Conservation (phyloP, 78 protist species). For the Anaeramoeba ignava region DNA sequence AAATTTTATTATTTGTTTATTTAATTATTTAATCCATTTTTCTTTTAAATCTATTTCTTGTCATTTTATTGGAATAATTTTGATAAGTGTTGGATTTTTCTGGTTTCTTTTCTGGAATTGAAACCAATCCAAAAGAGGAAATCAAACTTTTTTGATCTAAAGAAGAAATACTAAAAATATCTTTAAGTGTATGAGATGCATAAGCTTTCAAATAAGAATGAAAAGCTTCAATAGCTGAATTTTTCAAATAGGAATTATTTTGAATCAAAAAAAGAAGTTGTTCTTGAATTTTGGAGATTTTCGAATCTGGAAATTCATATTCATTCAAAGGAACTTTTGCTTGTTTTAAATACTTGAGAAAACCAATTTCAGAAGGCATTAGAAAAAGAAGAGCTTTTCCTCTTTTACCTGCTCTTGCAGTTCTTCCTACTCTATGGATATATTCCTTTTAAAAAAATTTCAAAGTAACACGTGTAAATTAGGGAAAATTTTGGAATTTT, state of each 20-base stretch:
- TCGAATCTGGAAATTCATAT: constrained; percentile 77
- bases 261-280: constrained; percentile 79
- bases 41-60: too few species aligned
- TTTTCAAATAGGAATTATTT: constrained; percentile 85
- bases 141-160: constrained; percentile 63
- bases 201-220: constrained; percentile 84
- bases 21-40: too few species aligned
- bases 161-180: constrained; percentile 63
- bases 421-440: too few species aligned
- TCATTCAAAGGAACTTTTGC: constrained; percentile 79
- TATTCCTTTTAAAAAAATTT: neutral
- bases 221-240: constrained; percentile 82
- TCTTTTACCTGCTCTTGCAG: constrained; percentile 3
- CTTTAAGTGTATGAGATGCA: constrained; percentile 82
- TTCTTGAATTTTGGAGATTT: constrained; percentile 78
- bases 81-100: too few species aligned
- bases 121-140: too few species aligned
- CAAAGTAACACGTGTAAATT: too few species aligned
- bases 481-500: too few species aligned
- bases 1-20: too few species aligned
- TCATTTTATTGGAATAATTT: too few species aligned
- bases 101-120: too few species aligned
- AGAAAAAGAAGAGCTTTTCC: constrained; percentile 91
- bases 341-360: constrained; percentile 67
- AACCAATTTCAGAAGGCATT: constrained; percentile 82